These are phyloP conservation scores for Haplosporangium gracile DNA, from an alignment of 192 early-diverging fungal species.

Conservation along the genomic window DNA sequence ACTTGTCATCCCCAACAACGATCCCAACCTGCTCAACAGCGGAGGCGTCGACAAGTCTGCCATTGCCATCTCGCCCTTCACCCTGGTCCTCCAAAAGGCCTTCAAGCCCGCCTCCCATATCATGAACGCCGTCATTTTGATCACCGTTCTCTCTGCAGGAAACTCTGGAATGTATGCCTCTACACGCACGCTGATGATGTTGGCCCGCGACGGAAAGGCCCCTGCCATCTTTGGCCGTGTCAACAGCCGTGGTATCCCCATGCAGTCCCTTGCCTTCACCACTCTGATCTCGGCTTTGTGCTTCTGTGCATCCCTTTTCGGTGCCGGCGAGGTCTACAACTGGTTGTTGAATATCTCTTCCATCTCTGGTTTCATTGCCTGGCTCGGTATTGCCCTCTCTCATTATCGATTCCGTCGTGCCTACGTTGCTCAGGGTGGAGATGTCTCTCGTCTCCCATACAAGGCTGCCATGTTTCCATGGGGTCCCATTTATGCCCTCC, in stretches of 20 bases:
- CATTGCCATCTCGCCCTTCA: slow-evolving; percentile 73
- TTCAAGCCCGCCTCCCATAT: slow-evolving; percentile 67
- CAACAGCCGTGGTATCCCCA: slow-evolving; percentile 72
- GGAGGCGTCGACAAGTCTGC: slow-evolving; percentile 52
- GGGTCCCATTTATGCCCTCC: slow-evolving; percentile 78
- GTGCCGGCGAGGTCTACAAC: slow-evolving; percentile 71
- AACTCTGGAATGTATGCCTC: slow-evolving; percentile 84
- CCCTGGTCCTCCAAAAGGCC: slow-evolving; percentile 70
- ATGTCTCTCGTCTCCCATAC: slow-evolving; percentile 77
- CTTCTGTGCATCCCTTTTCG: slow-evolving; percentile 69
- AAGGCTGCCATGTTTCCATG: slow-evolving; percentile 81
- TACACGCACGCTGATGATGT: slow-evolving; percentile 72
- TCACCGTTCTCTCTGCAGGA: slow-evolving; percentile 78
- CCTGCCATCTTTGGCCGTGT: slow-evolving; percentile 65
- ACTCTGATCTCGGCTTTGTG: slow-evolving; percentile 69
- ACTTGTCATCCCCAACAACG: slow-evolving; percentile 73
- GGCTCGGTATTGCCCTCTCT: slow-evolving; percentile 86
- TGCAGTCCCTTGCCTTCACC: slow-evolving; percentile 66
- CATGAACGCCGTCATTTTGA: slow-evolving; percentile 82
- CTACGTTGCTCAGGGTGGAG: slow-evolving; percentile 76
- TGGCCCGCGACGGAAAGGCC: slow-evolving; percentile 74
- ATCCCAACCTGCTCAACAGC: slow-evolving; percentile 62
- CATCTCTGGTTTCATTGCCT: slow-evolving; percentile 87
- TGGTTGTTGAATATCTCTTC: slow-evolving; percentile 79
- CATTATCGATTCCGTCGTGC: slow-evolving; percentile 91